Conservation (phyloP, 257 asterid species). For the Cordia subcordata region DNA sequence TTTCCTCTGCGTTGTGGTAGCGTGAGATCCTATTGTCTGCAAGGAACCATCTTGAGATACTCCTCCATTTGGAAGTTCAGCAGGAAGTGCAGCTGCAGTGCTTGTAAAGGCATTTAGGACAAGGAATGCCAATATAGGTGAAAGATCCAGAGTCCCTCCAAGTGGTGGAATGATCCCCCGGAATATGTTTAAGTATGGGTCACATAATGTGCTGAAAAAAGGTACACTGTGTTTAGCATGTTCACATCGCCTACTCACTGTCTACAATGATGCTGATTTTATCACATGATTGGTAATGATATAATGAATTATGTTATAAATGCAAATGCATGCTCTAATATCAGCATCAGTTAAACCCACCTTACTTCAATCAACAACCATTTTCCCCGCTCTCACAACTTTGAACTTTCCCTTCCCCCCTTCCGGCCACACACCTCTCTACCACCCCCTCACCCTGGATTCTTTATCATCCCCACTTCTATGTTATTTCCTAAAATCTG, state of each 20-base stretch:
- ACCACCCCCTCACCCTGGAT: too few relatives aligned
- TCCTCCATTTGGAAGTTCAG: conserved; percentile 70
- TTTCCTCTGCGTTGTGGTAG: conserved; percentile 53
- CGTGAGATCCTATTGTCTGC: conserved; percentile 19
- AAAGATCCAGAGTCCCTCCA: conserved; percentile 87
- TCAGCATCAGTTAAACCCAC: too few relatives aligned
- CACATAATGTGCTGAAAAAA: conserved; percentile 54
- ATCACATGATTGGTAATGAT: too few relatives aligned
- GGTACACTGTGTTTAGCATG: background rate
- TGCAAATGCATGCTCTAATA: background rate
- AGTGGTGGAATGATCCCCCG: conserved; percentile 94
- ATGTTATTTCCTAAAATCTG: too few relatives aligned
- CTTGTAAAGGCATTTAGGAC: conserved; percentile 70
- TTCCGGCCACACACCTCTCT: too few relatives aligned
- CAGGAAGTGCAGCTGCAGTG: conserved; percentile 88
- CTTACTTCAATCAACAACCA: too few relatives aligned
- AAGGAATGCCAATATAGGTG: conserved; percentile 82
- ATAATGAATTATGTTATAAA: background rate
- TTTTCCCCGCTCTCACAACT: too few relatives aligned
- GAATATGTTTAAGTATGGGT: conserved; percentile 93
- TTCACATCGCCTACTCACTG: too few relatives aligned
- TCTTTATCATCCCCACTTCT: too few relatives aligned
- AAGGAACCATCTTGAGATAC: conserved; percentile 22
- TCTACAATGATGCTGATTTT: too few relatives aligned
- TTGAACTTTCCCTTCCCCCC: too few relatives aligned